Percentiles rank a stretch among this genome's conserved stretches.
Evolutionary conservation across 345 rosid species (phyloP).

Genomic region (Schrenkiella parvula): DNA sequence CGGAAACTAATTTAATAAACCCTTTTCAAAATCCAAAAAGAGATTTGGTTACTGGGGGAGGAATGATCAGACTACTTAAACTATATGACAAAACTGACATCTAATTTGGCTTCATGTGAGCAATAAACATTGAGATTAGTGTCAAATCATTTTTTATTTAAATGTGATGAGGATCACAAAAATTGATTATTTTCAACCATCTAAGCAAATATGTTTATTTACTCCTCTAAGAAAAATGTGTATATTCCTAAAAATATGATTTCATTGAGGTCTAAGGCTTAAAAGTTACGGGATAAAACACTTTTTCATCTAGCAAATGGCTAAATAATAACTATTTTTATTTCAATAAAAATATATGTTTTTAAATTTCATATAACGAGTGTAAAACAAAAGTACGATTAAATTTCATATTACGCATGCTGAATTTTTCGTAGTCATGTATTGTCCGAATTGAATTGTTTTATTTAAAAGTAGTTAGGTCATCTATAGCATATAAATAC

Average conservation of each 20-base stretch:
- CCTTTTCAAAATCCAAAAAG: constrained; percentile 21
- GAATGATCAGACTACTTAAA: constrained; percentile 13
- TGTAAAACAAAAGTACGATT: background rate
- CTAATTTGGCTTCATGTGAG: constrained; percentile 26
- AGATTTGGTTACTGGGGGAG: constrained; percentile 12
- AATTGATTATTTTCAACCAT: constrained; percentile 1
- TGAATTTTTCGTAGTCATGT: background rate
- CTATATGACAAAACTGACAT: constrained; percentile 25
- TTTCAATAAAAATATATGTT: background rate
- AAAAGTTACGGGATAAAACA: background rate
- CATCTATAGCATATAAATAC: background rate
- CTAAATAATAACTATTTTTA: background rate
- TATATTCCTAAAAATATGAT: background rate
- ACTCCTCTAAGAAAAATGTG: background rate
- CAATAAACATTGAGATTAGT: constrained; percentile 5
- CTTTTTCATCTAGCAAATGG: background rate
- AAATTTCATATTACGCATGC: background rate
- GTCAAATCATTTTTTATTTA: constrained; percentile 13
- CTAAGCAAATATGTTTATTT: background rate
- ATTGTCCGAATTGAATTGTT: background rate
- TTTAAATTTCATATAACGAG: background rate
- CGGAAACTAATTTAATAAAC: constrained; percentile 1
- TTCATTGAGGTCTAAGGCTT: background rate
- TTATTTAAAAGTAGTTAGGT: background rate
- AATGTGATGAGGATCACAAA: constrained; percentile 24